Conservation (phyloP, 441 rosid genomes). For the Erysimum cheiri region DNA sequence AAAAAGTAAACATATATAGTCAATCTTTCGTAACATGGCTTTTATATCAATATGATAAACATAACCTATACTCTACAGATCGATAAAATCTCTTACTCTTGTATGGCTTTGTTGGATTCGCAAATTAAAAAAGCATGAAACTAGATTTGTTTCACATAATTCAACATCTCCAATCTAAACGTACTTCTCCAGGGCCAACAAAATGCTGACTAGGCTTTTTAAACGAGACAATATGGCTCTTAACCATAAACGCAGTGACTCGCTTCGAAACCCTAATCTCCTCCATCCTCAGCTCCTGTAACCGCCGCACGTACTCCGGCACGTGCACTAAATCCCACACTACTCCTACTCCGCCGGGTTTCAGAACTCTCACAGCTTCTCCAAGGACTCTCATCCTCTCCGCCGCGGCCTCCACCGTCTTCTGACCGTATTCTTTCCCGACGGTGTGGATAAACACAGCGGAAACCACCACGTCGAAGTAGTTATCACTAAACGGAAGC, state of each 20-base stretch:
- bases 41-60: neutral
- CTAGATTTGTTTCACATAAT: neutral
- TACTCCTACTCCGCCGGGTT: constrained; percentile 80
- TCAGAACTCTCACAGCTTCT: constrained; percentile 85
- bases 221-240: constrained; percentile 89
- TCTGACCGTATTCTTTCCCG: constrained; percentile 86
- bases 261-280: constrained; percentile 81
- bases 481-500: constrained; percentile 88
- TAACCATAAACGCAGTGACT: constrained; percentile 89
- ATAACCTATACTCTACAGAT: neutral
- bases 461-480: constrained; percentile 93
- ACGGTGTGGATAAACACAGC: constrained; percentile 89
- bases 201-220: constrained; percentile 75
- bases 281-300: constrained; percentile 90
- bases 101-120: neutral
- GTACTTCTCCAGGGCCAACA: constrained; percentile 65
- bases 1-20: neutral
- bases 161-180: constrained; percentile 90
- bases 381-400: constrained; percentile 86
- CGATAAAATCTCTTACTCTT: neutral
- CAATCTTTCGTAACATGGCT: no score
- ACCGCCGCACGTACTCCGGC: constrained; percentile 77
- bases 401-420: constrained; percentile 93
- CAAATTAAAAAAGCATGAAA: neutral
- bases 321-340: constrained; percentile 91